phyloP scores from a whole-genome alignment of 768 basidiomycete species.

The Hypsizygus marmoreus region DNA sequence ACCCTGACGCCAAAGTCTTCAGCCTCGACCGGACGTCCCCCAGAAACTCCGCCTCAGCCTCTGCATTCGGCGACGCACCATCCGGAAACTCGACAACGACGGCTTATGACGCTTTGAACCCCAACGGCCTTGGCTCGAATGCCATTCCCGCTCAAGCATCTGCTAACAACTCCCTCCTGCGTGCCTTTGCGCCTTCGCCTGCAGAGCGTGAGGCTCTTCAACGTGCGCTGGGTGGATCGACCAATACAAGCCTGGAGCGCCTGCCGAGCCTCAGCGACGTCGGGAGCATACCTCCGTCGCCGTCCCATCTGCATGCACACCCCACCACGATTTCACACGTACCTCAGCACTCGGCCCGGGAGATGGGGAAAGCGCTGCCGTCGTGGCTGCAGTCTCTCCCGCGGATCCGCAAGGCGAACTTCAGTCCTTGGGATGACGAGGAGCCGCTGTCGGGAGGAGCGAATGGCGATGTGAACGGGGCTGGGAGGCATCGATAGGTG shows the following conservation, averaged over 20 bases:
- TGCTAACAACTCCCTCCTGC: conserved; percentile 54
- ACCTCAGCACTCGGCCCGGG: conserved; percentile 25
- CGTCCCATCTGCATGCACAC: conserved; percentile 49
- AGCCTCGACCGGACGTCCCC: conserved; percentile 44
- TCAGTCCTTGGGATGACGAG: conserved; percentile 85
- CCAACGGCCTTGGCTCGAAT: conserved; percentile 50
- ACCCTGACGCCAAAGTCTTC: conserved; percentile 88
- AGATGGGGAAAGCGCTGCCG: conserved; percentile 45
- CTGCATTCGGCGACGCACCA: conserved; percentile 13
- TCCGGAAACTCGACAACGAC: conserved; percentile 14
- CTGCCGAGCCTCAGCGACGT: conserved; percentile 80
- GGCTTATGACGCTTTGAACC: conserved; percentile 60
- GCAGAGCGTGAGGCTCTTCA: conserved; percentile 85
- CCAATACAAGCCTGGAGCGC: conserved; percentile 75
- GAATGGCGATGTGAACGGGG: conserved; percentile 9
- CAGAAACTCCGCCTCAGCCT: conserved; percentile 14
- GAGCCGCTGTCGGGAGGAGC: conserved; percentile 43
- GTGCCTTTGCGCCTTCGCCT: conserved; percentile 86
- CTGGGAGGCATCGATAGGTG: conserved; percentile 17
- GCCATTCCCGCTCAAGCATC: conserved; percentile 39
- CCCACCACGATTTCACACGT: conserved; percentile 23
- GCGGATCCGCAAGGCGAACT: conserved; percentile 66
- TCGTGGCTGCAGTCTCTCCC: conserved; percentile 72
- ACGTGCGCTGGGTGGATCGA: conserved; percentile 73
- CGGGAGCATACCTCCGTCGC: conserved; percentile 70